Conservation (phyloP, 306 rosid species). For the Gynostemma pentaphyllum region DNA sequence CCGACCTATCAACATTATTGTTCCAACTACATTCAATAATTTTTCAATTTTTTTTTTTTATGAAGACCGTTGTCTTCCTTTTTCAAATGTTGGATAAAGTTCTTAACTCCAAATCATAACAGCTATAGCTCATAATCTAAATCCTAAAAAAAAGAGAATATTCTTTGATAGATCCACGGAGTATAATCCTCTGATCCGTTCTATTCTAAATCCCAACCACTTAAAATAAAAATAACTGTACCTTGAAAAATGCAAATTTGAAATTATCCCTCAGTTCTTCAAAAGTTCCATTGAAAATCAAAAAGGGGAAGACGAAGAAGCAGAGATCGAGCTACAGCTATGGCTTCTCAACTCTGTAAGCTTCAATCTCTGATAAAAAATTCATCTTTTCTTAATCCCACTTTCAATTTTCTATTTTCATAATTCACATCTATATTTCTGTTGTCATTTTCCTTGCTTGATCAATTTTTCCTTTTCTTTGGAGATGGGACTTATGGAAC, state of each 20-base stretch:
- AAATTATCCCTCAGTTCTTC: no score
- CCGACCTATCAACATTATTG: no score
- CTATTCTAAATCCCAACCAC: neutral
- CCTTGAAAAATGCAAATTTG: neutral
- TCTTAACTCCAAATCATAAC: no score
- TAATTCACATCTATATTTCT: neutral
- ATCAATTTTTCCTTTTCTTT: neutral
- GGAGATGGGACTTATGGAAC: neutral
- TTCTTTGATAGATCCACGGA: slow-evolving; percentile 19
- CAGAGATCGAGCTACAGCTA: slow-evolving; percentile 7
- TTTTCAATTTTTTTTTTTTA: no score
- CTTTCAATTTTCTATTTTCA: neutral
- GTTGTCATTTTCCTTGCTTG: neutral
- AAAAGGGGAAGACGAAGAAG: neutral
- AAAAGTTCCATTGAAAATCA: no score
- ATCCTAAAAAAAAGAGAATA: no score
- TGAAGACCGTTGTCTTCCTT: no score
- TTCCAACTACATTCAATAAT: no score
- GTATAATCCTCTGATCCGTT: neutral
- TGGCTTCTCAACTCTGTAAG: slow-evolving; percentile 31
- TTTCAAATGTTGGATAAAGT: no score
- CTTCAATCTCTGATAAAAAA: neutral
- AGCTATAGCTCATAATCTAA: no score
- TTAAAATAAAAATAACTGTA: neutral
- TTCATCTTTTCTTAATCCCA: neutral